Evolutionary conservation across 2,329 filamentous ascomycete species (phyloP), one percentile per base, ranked within the genome.

Genomic region (Paraphaeosphaeria sporulosa): DNA sequence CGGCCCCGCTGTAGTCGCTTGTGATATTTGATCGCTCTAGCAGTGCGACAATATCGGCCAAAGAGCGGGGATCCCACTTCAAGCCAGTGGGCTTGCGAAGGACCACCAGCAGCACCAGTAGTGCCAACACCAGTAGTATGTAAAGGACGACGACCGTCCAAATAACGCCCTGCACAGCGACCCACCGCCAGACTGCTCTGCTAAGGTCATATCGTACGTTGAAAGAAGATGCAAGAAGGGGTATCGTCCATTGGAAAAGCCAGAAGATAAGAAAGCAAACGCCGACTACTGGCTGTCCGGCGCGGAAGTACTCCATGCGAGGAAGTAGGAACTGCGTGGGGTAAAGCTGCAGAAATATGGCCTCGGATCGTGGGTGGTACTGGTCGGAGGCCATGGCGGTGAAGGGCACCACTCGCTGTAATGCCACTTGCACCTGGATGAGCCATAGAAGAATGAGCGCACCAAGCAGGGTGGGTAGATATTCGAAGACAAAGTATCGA

Each of bases 401-500:
- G 74, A 96, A 96, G 0, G 94, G 94, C 42, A 91, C 82, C 13
- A 91, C 86, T 59, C 94, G 88, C 64, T 90, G 87, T n/a, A 93
- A 85, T 3, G 93, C 87, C 1, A 85, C 84, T 67, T 93, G 86
- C 42, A 97, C 82, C 65, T 89, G 86, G 69, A 96, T 89, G 0
- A 92, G 85, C 83, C 92, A 96, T 7, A 97, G 76, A 48, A 95
- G 83, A 38, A 96, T 79, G 13, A 89, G 66, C 21, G 88, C 87
- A 0, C 89, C 92, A 15, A 96, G 73, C 0, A 96, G 80, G 58
- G 93, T 92, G 2, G 94, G 94, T 1, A 97, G 80, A 64, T 96
- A 92, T 62, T 93, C 87, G 76, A 96, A 95, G 49, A 96, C 78
- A 75, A 97, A 97, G 78, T 96, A 97, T 65, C 89, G 85, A 9